Evolutionary conservation across 352 stramenopile species (phyloP).

Genomic region (Phytophthora hibernalis): DNA sequence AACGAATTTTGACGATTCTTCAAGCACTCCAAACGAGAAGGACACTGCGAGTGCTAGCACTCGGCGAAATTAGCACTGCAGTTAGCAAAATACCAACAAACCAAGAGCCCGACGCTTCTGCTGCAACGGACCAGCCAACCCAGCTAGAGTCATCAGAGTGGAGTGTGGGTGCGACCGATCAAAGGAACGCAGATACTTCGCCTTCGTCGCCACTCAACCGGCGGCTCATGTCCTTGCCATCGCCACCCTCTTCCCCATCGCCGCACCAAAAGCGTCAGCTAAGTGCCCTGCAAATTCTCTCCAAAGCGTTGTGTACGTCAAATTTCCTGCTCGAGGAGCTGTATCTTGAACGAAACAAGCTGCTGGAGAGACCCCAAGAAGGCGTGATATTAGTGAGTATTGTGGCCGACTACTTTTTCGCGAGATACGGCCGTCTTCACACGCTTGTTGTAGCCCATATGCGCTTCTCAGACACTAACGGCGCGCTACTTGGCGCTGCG

Average conservation of each 20-base stretch:
- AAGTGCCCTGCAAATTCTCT: conserved; percentile 45
- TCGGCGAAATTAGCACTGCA: conserved; percentile 44
- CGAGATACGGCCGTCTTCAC: conserved; percentile 62
- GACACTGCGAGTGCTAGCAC: conserved; percentile 50
- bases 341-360: conserved; percentile 60
- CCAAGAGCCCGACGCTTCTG: not conserved
- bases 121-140: not conserved
- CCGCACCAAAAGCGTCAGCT: conserved; percentile 24
- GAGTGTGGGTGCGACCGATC: not conserved
- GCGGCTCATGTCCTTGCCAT: conserved; percentile 8
- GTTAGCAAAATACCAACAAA: not conserved
- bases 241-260: conserved; percentile 13
- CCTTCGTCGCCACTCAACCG: not conserved
- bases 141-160: not conserved
- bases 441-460: conserved; percentile 56
- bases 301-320: conserved; percentile 46
- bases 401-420: conserved; percentile 82
- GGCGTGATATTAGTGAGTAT: conserved; percentile 44
- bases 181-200: not conserved
- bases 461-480: conserved; percentile 49
- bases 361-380: conserved; percentile 38
- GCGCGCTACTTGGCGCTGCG: conserved; percentile 45
- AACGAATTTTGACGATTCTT: conserved; percentile 42
- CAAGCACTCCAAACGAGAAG: conserved; percentile 50
- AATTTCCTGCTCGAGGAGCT: conserved; percentile 76